A percentile compares a stretch with the other conserved stretches of the same genome.
Conservation (phyloP, 176 grass and related monocot species). For the Zea mays region Zm-B73-REFERENCE-NAM-5.0 NC_050102.1:2038001-2038500, state of each 20-base stretch:
- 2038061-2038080: slow-evolving; percentile 15
- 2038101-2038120: not conserved
- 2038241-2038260: not conserved
- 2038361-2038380: slow-evolving; percentile 7
- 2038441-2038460: not conserved
- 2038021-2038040: slow-evolving; percentile 7
- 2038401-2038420: not conserved
- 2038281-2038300: not conserved
- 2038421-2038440: not conserved
- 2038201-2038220: not conserved
- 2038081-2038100: not conserved
- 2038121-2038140: not conserved
- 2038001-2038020: not conserved
- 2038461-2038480: not conserved
- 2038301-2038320: slow-evolving; percentile 9
- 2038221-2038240: not conserved
- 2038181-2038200: not conserved
- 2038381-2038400: not conserved
- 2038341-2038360: not conserved
- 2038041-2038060: slow-evolving; percentile 10
- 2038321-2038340: slow-evolving; percentile 12
- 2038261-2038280: slow-evolving; percentile 25
- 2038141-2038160: not conserved
- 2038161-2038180: not conserved
- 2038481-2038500: no score